A percentile compares a stretch with the other conserved stretches of the same genome.
These are phyloP conservation scores for Nothophaeocryptopus gaeumannii DNA, from an alignment of 2,329 filamentous ascomycete species.

Conservation along the genomic window DNA sequence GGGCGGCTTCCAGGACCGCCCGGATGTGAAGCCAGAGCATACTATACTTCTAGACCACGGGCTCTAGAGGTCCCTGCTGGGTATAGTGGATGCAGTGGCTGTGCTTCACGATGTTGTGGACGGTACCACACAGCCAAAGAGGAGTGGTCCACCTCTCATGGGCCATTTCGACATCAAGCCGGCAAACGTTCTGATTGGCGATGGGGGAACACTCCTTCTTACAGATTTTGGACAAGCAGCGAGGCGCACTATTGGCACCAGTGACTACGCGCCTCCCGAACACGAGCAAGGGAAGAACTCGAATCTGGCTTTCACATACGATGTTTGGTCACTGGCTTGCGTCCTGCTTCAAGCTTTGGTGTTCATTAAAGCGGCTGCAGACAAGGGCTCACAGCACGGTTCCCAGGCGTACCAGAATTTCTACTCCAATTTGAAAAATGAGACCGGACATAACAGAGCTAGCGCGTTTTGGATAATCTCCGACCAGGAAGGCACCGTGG, in stretches of 20 bases:
- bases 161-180: slow-evolving; percentile 12
- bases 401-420: slow-evolving; percentile 2
- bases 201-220: slow-evolving; percentile 5
- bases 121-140: not conserved
- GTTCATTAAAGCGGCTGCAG: slow-evolving; percentile 4
- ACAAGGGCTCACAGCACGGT: not conserved
- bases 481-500: too few species aligned
- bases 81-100: slow-evolving; percentile 8
- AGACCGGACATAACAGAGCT: slow-evolving; percentile 5
- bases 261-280: slow-evolving; percentile 1
- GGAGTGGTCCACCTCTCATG: not conserved
- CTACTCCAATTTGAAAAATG: slow-evolving; percentile 3
- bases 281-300: not conserved
- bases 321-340: slow-evolving; percentile 9
- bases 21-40: not conserved
- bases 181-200: slow-evolving; percentile 6
- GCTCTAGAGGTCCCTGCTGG: slow-evolving; percentile 4
- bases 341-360: slow-evolving; percentile 2
- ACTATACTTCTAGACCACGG: slow-evolving; percentile 6
- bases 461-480: slow-evolving; percentile 4
- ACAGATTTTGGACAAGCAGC: slow-evolving; percentile 10
- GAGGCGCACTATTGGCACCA: slow-evolving; percentile 1
- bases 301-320: not conserved
- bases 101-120: slow-evolving; percentile 4
- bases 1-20: not conserved